Conservation (phyloP, 805 yeast species). For the Candida ipomoeae region DNA sequence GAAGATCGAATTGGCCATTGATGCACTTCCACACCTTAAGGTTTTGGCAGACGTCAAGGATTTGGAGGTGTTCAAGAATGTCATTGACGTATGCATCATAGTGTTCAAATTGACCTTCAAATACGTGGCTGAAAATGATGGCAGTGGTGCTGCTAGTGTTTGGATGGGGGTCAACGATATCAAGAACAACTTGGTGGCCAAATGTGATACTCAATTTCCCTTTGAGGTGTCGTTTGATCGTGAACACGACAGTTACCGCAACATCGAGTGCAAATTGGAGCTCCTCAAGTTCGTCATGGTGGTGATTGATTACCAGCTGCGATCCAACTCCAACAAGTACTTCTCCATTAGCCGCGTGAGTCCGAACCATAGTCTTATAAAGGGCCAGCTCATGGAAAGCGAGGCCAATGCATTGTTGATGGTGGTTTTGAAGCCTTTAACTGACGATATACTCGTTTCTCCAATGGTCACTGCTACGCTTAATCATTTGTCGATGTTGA, state of each 20-base stretch:
- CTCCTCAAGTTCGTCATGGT: slow-evolving; percentile 62
- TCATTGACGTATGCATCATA: slow-evolving; percentile 35
- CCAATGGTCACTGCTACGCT: slow-evolving; percentile 65
- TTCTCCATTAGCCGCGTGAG: slow-evolving; percentile 50
- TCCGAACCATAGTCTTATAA: slow-evolving; percentile 62
- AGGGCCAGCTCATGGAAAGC: slow-evolving; percentile 51
- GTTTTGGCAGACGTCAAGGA: slow-evolving; percentile 26
- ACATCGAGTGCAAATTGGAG: slow-evolving; percentile 60
- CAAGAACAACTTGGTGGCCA: slow-evolving; percentile 54
- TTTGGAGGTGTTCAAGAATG: slow-evolving; percentile 27
- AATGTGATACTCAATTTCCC: slow-evolving; percentile 59
- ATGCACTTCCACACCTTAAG: slow-evolving; percentile 32
- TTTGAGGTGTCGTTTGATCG: slow-evolving; percentile 42
- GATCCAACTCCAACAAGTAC: slow-evolving; percentile 36
- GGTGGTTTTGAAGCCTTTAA: slow-evolving; percentile 51
- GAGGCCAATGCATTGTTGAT: slow-evolving; percentile 66
- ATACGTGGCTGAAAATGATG: slow-evolving; percentile 45
- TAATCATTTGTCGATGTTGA: slow-evolving; percentile 57
- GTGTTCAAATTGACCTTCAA: slow-evolving; percentile 43
- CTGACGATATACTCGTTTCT: slow-evolving; percentile 49
- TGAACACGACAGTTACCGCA: slow-evolving; percentile 48
- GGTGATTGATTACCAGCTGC: slow-evolving; percentile 42
- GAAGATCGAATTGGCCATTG: slow-evolving; percentile 39
- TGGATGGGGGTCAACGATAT: slow-evolving; percentile 59
- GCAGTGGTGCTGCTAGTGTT: slow-evolving; percentile 26